Base-by-base conservation (phyloP, 768 basidiomycete genomes). In the Pleurotus tuber-regium region DNA sequence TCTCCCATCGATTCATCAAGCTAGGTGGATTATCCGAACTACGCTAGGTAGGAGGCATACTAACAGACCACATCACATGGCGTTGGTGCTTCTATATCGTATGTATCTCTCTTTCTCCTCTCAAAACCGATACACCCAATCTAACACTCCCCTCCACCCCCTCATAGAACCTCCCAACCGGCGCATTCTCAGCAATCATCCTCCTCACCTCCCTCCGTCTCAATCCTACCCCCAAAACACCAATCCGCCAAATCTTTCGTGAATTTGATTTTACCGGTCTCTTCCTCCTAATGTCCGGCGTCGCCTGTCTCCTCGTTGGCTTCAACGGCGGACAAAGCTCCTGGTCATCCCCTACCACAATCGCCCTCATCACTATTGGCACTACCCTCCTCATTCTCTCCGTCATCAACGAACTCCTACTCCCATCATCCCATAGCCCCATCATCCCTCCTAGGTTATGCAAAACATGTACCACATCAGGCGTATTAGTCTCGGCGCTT, bases 31-130 rank as follows among this genome's bases (percentile, higher is more conserved):
- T 31, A 14, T 31, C 7, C 30, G 7, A 31, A 14, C 7, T 31
- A n/a, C 30, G 14, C 30, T 14, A 38, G 36, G 36, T 38, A 7
- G 36, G 36, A 6, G 36, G 36, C n/a, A 82, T 68, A 10, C 79
- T 92, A 51, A 80, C 88, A 0, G 82, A 90, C 59, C 84, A 87
- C 60, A 82, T 83, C 14, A 73, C 82, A 1, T 92, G 90, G 90
- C 68, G 90, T 68, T 92, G 89, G 82, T 87, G 85, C 63, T 89
- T 89, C 66, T 87, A 80, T 61, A 83, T 89, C 58, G 86, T 85
- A 61, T 50, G 80, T 25, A 18, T n/a, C n/a, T n/a, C n/a, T n/a
- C 23, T 30, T 44, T 56, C 14, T 38, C 19, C n/a, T 8, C 19
- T 18, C 16, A 2, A n/a, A 7, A 14, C 36, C 6, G 30, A 29